phyloP scores from a whole-genome alignment of 1,284 basidiomycete species.

The Pseudozyma sp. region DNA sequence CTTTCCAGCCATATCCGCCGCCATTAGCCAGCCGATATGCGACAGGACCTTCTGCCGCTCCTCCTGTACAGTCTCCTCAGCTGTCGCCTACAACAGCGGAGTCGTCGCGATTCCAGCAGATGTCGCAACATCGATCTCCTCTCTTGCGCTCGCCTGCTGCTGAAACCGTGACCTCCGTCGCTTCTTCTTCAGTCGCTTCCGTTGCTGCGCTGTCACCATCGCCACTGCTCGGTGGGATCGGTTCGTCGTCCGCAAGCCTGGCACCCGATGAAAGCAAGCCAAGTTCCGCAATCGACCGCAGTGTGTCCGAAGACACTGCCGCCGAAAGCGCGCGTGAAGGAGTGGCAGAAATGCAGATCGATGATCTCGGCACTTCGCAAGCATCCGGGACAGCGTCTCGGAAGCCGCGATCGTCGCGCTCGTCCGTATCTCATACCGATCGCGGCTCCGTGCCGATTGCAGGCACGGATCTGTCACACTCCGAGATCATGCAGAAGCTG shows the following conservation, averaged over 20 bases:
- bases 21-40: neutral
- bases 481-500: slow-evolving; percentile 46
- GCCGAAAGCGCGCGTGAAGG: slow-evolving; percentile 29
- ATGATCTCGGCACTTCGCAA: slow-evolving; percentile 15
- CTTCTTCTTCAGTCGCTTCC: slow-evolving; percentile 20
- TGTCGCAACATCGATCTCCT: slow-evolving; percentile 4
- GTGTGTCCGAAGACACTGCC: slow-evolving; percentile 25
- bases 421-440: slow-evolving; percentile 28
- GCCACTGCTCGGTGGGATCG: slow-evolving; percentile 13
- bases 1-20: slow-evolving; percentile 29
- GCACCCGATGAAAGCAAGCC: slow-evolving; percentile 7
- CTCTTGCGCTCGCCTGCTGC: slow-evolving; percentile 22
- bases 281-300: slow-evolving; percentile 5
- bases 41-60: neutral
- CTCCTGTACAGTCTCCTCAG: slow-evolving; percentile 18
- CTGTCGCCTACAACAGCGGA: slow-evolving; percentile 33
- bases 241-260: slow-evolving; percentile 1
- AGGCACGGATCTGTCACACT: slow-evolving; percentile 36
- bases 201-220: slow-evolving; percentile 24
- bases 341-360: slow-evolving; percentile 44
- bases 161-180: slow-evolving; percentile 18
- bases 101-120: slow-evolving; percentile 4
- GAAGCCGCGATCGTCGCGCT: slow-evolving; percentile 22
- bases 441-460: slow-evolving; percentile 16
- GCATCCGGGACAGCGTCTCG: neutral